Evolutionary conservation across 139 green algal genomes (phyloP).

Genomic region (Coelastrella sp.): DNA sequence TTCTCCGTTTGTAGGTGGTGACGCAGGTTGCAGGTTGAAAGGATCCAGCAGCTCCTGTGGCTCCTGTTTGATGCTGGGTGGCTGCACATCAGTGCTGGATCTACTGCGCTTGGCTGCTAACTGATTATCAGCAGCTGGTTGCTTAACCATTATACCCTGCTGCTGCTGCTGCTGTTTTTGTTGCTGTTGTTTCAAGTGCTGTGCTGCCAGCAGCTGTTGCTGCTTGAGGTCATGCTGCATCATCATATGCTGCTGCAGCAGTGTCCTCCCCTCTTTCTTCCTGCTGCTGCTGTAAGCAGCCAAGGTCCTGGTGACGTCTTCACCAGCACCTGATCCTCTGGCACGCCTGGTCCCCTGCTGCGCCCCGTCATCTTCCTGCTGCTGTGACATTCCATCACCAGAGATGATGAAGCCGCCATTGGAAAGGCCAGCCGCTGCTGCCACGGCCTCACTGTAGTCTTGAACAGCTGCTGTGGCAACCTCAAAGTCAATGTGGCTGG

Average conservation of each 20-base stretch:
- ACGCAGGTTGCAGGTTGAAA: too few relatives aligned
- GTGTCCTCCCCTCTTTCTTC: slow-evolving; percentile 11
- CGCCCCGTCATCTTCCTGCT: neutral
- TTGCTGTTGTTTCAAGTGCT: slow-evolving; percentile 10
- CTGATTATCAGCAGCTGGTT: neutral
- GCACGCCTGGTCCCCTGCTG: neutral
- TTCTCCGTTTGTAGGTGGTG: too few relatives aligned
- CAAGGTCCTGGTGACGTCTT: too few relatives aligned
- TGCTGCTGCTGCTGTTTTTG: slow-evolving; percentile 24
- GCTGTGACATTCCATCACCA: neutral
- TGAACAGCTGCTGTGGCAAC: neutral
- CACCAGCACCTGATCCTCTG: neutral
- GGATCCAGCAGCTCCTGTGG: neutral
- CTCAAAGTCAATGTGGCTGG: neutral
- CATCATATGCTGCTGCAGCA: slow-evolving; percentile 49
- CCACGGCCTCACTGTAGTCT: neutral
- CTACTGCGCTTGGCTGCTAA: neutral
- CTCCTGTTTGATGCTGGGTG: neutral
- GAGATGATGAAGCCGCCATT: neutral
- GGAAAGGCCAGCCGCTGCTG: neutral
- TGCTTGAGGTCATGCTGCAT: slow-evolving; percentile 21
- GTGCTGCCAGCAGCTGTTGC: neutral
- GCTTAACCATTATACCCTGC: neutral
- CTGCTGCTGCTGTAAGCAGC: slow-evolving; percentile 14
- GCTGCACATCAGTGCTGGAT: neutral